Evolutionary conservation across 805 yeast genomes (phyloP).

Genomic region (Starmerella cellae): DNA sequence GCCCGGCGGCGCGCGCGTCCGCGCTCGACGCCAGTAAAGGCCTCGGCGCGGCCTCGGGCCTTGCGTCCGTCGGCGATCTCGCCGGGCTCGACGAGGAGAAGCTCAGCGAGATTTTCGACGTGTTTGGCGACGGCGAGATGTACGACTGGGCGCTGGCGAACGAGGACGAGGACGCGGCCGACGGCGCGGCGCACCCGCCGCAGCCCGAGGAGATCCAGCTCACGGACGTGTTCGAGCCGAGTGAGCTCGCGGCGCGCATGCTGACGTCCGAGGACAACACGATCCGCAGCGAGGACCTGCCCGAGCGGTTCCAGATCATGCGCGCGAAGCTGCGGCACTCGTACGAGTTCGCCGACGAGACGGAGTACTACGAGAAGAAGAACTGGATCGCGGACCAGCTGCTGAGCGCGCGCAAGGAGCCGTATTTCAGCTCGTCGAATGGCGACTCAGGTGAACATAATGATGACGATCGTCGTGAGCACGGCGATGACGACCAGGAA

Average conservation of each 20-base stretch:
- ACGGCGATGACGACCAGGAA: not conserved
- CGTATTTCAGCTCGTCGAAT: no score
- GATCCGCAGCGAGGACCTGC: conserved; percentile 75
- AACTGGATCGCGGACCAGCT: conserved; percentile 66
- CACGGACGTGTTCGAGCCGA: conserved; percentile 86
- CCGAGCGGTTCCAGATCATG: conserved; percentile 78
- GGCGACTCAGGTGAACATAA: not conserved
- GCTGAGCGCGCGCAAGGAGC: conserved; percentile 27
- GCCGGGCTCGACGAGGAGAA: conserved; percentile 70
- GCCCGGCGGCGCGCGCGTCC: not conserved
- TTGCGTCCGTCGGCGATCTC: conserved; percentile 21
- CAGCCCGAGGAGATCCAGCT: conserved; percentile 39
- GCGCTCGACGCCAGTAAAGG: conserved; percentile 22
- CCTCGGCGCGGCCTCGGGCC: not conserved
- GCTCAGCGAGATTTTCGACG: conserved; percentile 82
- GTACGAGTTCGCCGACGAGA: conserved; percentile 43
- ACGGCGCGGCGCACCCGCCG: conserved; percentile 18
- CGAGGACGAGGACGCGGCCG: conserved; percentile 41
- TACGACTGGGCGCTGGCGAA: conserved; percentile 97
- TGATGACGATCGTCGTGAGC: not conserved
- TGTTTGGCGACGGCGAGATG: conserved; percentile 93
- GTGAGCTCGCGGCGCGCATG: conserved; percentile 80
- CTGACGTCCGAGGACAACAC: conserved; percentile 84
- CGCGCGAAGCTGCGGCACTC: conserved; percentile 55
- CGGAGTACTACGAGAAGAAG: conserved; percentile 59